Evolutionary conservation across 441 rosid species (phyloP).

Genomic region (Jatropha multifida): DNA sequence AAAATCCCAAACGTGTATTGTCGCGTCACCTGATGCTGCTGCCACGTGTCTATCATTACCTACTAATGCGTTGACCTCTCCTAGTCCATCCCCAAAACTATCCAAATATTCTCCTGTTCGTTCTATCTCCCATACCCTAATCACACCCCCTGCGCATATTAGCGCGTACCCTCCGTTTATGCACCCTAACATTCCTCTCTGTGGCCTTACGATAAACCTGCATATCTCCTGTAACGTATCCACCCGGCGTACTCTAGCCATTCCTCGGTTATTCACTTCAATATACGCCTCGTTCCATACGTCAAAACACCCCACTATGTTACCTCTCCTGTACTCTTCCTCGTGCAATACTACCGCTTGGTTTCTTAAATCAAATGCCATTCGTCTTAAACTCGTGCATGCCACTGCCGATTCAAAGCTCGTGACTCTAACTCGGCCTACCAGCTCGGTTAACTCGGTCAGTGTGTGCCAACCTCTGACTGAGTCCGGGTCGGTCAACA

Average conservation of each 20-base stretch:
- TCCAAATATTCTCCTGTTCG: conserved; percentile 36
- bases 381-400: conserved; percentile 49
- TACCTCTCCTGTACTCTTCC: conserved; percentile 41
- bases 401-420: conserved; percentile 65
- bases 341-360: conserved; percentile 45
- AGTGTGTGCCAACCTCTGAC: conserved; percentile 77
- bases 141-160: conserved; percentile 61
- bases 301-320: conserved; percentile 48
- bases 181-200: conserved; percentile 55
- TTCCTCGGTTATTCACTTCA: conserved; percentile 47
- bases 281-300: conserved; percentile 48
- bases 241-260: conserved; percentile 57
- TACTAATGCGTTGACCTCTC: conserved; percentile 55
- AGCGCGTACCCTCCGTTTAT: conserved; percentile 64
- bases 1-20: conserved; percentile 84
- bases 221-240: conserved; percentile 41
- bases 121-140: conserved; percentile 65
- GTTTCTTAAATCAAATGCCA: conserved; percentile 55
- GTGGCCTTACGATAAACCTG: conserved; percentile 46
- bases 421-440: conserved; percentile 68
- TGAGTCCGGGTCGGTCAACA: conserved; percentile 67
- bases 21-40: conserved; percentile 42
- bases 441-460: conserved; percentile 54
- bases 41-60: conserved; percentile 80
- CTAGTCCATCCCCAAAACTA: conserved; percentile 49